These are phyloP conservation scores for Leucaena leucocephala DNA, from an alignment of 306 rosid genomes.

Conservation along the genomic window DNA sequence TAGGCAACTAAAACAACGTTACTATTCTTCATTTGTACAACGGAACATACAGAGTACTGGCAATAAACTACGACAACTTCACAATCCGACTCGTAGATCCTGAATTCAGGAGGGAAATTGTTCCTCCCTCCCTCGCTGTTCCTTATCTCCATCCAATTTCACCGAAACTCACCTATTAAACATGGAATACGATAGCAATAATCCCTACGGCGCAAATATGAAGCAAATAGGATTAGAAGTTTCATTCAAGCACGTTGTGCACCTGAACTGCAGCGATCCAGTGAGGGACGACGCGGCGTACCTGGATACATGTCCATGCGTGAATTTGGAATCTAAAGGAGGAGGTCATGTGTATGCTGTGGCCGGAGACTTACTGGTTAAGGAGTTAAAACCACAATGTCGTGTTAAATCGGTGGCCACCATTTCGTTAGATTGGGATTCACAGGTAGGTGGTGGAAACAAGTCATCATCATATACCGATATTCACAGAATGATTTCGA, in stretches of 20 bases:
- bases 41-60: slow-evolving; percentile 28
- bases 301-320: background rate
- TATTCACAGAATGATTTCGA: background rate
- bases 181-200: too few species aligned
- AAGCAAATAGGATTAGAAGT: too few species aligned
- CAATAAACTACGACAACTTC: slow-evolving; percentile 38
- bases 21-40: background rate
- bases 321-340: background rate
- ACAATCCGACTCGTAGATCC: slow-evolving; percentile 33
- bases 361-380: background rate
- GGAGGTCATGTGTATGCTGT: background rate
- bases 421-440: background rate
- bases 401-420: background rate
- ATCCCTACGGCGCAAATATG: background rate
- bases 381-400: background rate
- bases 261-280: slow-evolving; percentile 8
- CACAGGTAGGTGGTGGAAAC: background rate
- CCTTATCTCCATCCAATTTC: background rate
- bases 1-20: slow-evolving; percentile 30
- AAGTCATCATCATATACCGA: background rate
- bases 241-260: too few species aligned
- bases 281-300: background rate
- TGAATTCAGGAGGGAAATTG: background rate
- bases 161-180: too few species aligned
- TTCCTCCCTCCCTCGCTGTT: slow-evolving; percentile 33